Percentiles rank a stretch among this genome's conserved stretches.
These are phyloP conservation scores for Verticillium zaregamsianum DNA, from an alignment of 2,329 filamentous ascomycete genomes.

Conservation along the genomic window DNA sequence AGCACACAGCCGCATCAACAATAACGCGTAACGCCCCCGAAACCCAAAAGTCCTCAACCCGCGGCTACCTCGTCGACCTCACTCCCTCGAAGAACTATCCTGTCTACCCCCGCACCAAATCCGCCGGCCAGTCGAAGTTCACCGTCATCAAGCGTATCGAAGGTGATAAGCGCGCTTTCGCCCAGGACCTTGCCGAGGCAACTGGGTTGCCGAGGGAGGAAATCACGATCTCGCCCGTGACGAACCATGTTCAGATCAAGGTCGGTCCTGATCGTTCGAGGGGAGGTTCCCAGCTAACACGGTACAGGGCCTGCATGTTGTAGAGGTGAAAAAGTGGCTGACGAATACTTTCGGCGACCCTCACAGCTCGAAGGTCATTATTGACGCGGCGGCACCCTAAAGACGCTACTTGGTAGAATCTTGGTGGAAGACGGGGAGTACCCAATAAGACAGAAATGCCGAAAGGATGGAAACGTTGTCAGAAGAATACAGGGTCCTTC, in stretches of 20 bases:
- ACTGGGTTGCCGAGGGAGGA: slow-evolving; percentile 54
- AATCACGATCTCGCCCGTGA: slow-evolving; percentile 54
- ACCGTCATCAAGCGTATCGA: slow-evolving; percentile 77
- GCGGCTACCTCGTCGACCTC: slow-evolving; percentile 67
- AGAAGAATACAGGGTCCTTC: no score
- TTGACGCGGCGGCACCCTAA: not conserved
- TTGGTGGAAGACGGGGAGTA: no score
- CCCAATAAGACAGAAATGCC: no score
- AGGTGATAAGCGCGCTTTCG: slow-evolving; percentile 63
- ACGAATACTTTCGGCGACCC: slow-evolving; percentile 1
- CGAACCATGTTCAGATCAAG: slow-evolving; percentile 71
- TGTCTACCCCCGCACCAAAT: slow-evolving; percentile 70
- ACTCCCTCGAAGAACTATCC: slow-evolving; percentile 68
- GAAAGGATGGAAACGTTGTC: no score
- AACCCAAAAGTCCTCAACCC: slow-evolving; percentile 50
- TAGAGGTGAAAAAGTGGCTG: slow-evolving; percentile 7
- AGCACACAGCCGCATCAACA: slow-evolving; percentile 5
- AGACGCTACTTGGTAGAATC: not conserved
- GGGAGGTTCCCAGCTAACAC: not conserved
- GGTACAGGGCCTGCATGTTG: slow-evolving; percentile 6
- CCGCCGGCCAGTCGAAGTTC: slow-evolving; percentile 70
- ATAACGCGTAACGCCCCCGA: slow-evolving; percentile 16
- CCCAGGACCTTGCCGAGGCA: slow-evolving; percentile 56
- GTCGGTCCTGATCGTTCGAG: slow-evolving; percentile 35
- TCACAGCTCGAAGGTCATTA: not conserved